A percentile compares a stretch with the other conserved stretches of the same genome.
Evolutionary conservation across 805 yeast genomes (phyloP).

Genomic region (Wickerhamiella dianesei): DNA sequence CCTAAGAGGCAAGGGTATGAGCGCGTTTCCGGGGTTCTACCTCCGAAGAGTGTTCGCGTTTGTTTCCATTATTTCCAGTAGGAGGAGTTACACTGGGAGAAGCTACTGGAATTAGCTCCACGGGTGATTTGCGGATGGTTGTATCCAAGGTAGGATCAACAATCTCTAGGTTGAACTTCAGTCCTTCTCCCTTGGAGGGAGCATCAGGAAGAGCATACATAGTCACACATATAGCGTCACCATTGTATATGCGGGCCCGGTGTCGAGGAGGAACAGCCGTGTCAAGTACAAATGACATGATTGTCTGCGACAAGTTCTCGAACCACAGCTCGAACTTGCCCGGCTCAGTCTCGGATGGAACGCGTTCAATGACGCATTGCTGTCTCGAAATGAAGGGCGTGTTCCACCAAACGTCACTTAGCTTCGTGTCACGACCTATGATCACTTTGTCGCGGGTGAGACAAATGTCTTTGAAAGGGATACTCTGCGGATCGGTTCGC

Average conservation of each 20-base stretch:
- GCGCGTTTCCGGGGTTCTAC: not conserved
- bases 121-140: not conserved
- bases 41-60: not conserved
- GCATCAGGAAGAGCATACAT: not conserved
- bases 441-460: conserved; percentile 57
- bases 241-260: not conserved
- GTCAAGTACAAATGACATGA: not conserved
- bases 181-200: not conserved
- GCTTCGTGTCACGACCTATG: conserved; percentile 48
- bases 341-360: conserved; percentile 26
- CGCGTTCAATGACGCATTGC: conserved; percentile 53
- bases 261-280: not conserved
- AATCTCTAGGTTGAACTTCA: not conserved
- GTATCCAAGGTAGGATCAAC: not conserved
- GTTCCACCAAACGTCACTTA: conserved; percentile 38
- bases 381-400: conserved; percentile 73
- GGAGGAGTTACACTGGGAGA: not conserved
- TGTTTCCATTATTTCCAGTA: not conserved
- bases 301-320: conserved; percentile 44
- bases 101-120: not conserved
- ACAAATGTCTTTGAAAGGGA: conserved; percentile 35
- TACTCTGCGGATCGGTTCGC: conserved; percentile 36
- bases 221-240: not conserved
- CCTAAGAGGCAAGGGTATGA: not conserved
- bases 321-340: conserved; percentile 52